Conservation (phyloP, 306 rosid species). For the Malus asiatica region DNA sequence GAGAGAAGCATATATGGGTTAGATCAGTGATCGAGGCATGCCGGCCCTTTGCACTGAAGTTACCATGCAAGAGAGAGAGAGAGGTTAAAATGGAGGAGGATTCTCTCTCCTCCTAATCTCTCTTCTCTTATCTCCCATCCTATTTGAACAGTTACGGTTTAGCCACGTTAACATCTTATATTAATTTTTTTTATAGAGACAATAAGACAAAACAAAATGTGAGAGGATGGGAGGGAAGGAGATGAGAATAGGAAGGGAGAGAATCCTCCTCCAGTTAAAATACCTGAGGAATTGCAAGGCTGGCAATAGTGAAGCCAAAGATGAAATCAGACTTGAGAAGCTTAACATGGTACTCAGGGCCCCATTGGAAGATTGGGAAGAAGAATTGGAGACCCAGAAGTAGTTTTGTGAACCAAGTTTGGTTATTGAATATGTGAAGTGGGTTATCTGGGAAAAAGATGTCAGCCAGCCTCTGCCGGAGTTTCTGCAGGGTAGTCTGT, state of each 20-base stretch:
- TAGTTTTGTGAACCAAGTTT: slow-evolving; percentile 37
- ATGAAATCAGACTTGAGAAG: slow-evolving; percentile 66
- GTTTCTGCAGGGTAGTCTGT: slow-evolving; percentile 55
- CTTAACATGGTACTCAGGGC: slow-evolving; percentile 37
- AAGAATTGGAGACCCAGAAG: slow-evolving; percentile 57
- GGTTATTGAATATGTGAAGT: slow-evolving; percentile 59
- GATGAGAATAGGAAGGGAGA: too few relatives aligned
- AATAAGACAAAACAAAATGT: too few relatives aligned
- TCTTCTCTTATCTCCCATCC: too few relatives aligned
- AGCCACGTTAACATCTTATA: too few relatives aligned
- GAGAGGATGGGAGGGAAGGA: too few relatives aligned
- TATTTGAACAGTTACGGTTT: too few relatives aligned
- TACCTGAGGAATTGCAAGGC: slow-evolving; percentile 97
- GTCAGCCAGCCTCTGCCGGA: slow-evolving; percentile 56
- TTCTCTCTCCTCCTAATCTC: too few relatives aligned
- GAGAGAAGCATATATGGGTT: too few relatives aligned
- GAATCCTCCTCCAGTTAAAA: not conserved
- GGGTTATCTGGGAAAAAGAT: slow-evolving; percentile 93
- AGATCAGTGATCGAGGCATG: too few relatives aligned
- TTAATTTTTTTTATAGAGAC: too few relatives aligned
- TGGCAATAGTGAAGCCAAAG: slow-evolving; percentile 96
- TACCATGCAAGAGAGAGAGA: not conserved
- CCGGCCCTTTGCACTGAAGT: too few relatives aligned
- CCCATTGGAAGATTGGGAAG: slow-evolving; percentile 92
- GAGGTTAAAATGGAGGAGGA: too few relatives aligned